These are phyloP conservation scores for Jatropha curcas DNA, from an alignment of 345 rosid genomes.

Conservation along the genomic window DNA sequence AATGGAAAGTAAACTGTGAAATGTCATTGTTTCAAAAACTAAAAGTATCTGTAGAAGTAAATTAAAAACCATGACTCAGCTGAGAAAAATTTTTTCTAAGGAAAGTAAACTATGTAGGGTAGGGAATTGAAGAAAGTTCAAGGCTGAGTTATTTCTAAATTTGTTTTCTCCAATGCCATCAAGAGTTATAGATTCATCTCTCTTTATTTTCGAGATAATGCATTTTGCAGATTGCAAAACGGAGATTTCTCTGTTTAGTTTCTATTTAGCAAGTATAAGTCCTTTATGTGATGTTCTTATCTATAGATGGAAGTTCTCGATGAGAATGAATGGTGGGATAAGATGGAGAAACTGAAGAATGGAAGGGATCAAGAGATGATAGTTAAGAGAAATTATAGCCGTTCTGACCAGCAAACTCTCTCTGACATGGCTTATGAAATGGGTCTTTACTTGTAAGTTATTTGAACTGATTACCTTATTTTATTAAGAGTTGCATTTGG, in stretches of 20 bases:
- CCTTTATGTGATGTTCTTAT: neutral
- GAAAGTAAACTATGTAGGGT: no score
- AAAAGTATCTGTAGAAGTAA: neutral
- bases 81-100: no score
- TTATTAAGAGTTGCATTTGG: neutral
- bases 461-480: neutral
- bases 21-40: neutral
- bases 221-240: neutral
- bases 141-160: neutral
- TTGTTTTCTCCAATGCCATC: neutral
- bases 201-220: neutral
- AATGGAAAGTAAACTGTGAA: no score
- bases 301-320: conserved; percentile 77
- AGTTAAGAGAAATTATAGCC: conserved; percentile 65
- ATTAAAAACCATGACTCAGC: no score
- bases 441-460: conserved; percentile 86
- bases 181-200: neutral
- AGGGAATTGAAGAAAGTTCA: neutral
- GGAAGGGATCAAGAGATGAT: conserved; percentile 77
- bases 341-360: conserved; percentile 66
- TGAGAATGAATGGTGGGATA: conserved; percentile 85
- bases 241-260: neutral
- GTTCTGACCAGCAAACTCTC: conserved; percentile 66
- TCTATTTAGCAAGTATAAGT: neutral
- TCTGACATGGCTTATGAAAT: conserved; percentile 69